Conservation (phyloP, 1,284 basidiomycete genomes). For the Leccinum griseonigrum region DNA sequence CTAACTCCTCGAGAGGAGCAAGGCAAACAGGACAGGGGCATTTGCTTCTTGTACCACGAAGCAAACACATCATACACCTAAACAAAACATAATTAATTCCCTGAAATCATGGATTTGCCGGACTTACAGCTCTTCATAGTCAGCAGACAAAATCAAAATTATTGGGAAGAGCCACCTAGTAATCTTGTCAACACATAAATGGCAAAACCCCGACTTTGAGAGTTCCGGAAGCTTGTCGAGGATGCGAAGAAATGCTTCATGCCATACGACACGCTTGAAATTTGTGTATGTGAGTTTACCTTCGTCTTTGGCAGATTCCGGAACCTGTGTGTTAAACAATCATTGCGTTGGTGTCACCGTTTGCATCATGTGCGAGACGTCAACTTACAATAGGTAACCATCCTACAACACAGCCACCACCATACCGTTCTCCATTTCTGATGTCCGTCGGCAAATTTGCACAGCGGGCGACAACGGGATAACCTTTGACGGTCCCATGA, state of each 20-base stretch:
- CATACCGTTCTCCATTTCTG: constrained; percentile 38
- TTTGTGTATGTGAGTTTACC: neutral
- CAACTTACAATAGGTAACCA: constrained; percentile 42
- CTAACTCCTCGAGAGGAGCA: constrained; percentile 5
- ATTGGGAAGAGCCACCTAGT: no score
- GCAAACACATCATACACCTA: constrained; percentile 22
- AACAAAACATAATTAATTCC: neutral
- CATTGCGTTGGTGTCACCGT: no score
- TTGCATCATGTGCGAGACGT: no score
- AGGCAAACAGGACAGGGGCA: constrained; percentile 15
- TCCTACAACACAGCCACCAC: constrained; percentile 40
- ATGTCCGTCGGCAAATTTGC: constrained; percentile 39
- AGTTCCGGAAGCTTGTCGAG: neutral
- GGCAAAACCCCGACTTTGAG: no score
- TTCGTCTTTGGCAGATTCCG: no score
- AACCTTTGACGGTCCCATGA: constrained; percentile 35
- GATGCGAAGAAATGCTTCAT: neutral
- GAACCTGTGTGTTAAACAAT: no score
- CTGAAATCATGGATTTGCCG: neutral
- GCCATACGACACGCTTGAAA: neutral
- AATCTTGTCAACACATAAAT: no score
- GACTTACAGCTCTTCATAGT: no score
- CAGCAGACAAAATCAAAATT: no score
- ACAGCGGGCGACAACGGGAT: constrained; percentile 41
- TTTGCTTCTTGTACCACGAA: constrained; percentile 11